Evolutionary conservation across 768 basidiomycete genomes (phyloP), one percentile per base, ranked within the genome.

Genomic region (Bullera alba): DNA sequence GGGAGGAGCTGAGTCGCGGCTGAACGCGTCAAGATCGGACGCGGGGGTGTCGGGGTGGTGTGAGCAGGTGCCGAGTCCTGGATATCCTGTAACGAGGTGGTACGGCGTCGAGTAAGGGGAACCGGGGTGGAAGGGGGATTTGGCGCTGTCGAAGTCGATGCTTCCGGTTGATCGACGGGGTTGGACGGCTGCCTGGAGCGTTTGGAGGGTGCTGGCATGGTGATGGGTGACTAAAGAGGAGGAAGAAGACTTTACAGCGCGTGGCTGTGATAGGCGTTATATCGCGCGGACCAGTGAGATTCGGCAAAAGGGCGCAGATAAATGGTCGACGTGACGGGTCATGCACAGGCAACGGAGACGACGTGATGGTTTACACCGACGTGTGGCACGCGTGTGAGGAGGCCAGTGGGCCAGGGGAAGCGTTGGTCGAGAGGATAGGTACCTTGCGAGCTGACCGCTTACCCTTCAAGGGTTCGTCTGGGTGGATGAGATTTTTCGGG

Each of bases 1-100:
- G 15, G 10, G 23, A 32, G 4, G 45, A n/a, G 28, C 19, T 39
- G 50, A 50, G 52, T 56, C 3, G 62, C 49, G 10, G 58, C 48
- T 22, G 61, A 63, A 28, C 58, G 58, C 21, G 61, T 63, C 26
- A 60, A 48, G 28, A 56, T 55, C 17, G 56, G 60, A 29, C 60
- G 48, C 7, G 48, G n/a, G 21, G 57, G n/a, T 19, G 48, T 53
- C 3, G 58, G n/a, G 27, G n/a, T 48, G 14, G 51, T 29, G 32
- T 35, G 54, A 23, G 39, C 46, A 8, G 53, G 29, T 10, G 54
- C 28, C 1, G 35, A 46, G 4, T 44, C 35, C 25, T 47, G 35
- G 17, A 48, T 38, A 3, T 44, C 36, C 10, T 53, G n/a, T 4
- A 50, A 35, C 3, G 61, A 41, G 22, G 54, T 21, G 12, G 61